Evolutionary conservation across 1,139 yeast genomes (phyloP), one percentile per base, ranked within the genome.

Genomic region (Meyerozyma sp.): DNA sequence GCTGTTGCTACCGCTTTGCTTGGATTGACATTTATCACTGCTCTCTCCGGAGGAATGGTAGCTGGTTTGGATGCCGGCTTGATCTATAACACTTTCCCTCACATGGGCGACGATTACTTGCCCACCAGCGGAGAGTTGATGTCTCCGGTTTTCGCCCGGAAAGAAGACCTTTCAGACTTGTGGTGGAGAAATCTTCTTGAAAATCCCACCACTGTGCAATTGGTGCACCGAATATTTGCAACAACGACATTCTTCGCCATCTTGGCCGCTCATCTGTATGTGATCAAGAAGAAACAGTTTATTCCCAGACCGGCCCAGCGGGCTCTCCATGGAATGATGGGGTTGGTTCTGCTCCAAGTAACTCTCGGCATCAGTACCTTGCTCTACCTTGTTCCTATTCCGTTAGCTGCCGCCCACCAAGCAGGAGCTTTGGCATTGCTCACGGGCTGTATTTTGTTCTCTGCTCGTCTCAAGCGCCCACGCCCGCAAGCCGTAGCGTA

Each of bases 11-110:
- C 67, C 18, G 84, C 75, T 0, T 66, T 93, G 36, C 70, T 87
- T 32, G 81, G 71, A 1, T 68, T 93, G 45, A 83, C 94, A 2
- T 91, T 88, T 56, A 49, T 85, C 38, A 93, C 98, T 21, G 96
- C 97, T 20, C 84, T 93, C 94, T 79, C 95, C 23, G 98, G 98
- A 47, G 98, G 96, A 16, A 82, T 94, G 77, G 98, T 94, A 40
- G 98, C 99, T 14, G 98, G 98, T 7, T 73, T 94, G 46, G 98
- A 94, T 65, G 98, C 99, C 3, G 98, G 98, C 41, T 74, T 91
- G 62, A 90, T 94, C 53, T 94, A 93, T 66, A 93, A 94, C 63
- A 84, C 95, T 4, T 94, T 91, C 77, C 98, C 99, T 26, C 88
- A 84, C 56, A 94, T 94, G 98, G 98, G 98, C 41, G 81, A 85